Base-by-base conservation (phyloP, 2,329 filamentous ascomycete species). In the Chaetomiaceae sp. region DNA sequence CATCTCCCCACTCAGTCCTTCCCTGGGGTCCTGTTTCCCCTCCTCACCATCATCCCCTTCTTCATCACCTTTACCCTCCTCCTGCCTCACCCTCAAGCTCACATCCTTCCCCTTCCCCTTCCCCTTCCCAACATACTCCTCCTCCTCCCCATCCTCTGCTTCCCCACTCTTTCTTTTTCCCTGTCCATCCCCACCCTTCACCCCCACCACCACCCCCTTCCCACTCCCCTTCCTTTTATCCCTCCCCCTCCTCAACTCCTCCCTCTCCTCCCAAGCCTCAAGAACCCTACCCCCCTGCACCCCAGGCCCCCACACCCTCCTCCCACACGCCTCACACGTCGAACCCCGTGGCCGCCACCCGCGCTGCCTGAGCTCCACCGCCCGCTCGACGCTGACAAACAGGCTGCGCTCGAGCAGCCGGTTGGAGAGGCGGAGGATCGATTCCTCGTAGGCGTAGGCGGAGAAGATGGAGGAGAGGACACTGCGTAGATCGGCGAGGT, bases 361-460 rank as follows among this genome's bases (percentile, higher is more conserved):
- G 23, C 85, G 83, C 68, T 91, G 87, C 3, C 94, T 80, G 6
- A 94, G 79, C 50, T 81, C 77, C 7, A 88, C 83, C 5, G 90
- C 85, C 61, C 88, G 81, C 39, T 84, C 77, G 33, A 99, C 89
- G 59, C 89, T 87, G 37, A 87, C 81, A 64, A 97, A 99, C 6
- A 96, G 78, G 64, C 94, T 94, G 61, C 90, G 86, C 58, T 95
- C 91, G 0, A 99, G 77, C 52, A 99, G 83, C 4, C 87, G 81
- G 67, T 92, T 95, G 0, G 94, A 90, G 3, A 99, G 81, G 1
- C 81, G 79, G 19, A 99, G 79, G 15, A 99, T 88, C 0, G 88
- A 91, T 68, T 92, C 89, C 69, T 99, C 94, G 67, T 97, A 96
- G 0, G 91, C 87, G 67, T 99, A 99, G 0, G 94, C 92, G 0